Evolutionary conservation across 176 grass and related monocot species (phyloP).

Genomic region (Oryza glumipatula): DNA sequence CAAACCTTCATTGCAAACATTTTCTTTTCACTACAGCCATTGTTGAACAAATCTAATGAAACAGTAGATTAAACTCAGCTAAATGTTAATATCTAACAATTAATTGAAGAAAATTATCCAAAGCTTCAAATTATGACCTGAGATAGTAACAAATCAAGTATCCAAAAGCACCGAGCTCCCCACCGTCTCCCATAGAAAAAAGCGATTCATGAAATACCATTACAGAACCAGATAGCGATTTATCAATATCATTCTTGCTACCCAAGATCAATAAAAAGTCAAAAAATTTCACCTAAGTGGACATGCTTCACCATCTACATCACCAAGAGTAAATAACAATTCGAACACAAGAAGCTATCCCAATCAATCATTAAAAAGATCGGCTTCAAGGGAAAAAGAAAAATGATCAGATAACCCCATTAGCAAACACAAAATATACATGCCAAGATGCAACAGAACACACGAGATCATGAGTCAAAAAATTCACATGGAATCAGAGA

Average conservation of each 20-base stretch:
- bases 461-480: conserved; percentile 13
- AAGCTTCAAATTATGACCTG: conserved; percentile 1
- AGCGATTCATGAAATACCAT: conserved; percentile 15
- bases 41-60: not conserved
- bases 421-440: not conserved
- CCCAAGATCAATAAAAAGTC: not conserved
- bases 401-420: no score
- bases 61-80: not conserved
- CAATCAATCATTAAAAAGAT: conserved; percentile 13
- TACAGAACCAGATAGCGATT: not conserved
- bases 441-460: not conserved
- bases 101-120: not conserved
- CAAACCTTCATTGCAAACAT: not conserved
- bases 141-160: not conserved
- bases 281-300: not conserved
- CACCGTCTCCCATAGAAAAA: conserved; percentile 5
- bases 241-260: not conserved
- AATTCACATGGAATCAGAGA: not conserved
- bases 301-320: conserved; percentile 6
- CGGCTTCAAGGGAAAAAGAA: not conserved
- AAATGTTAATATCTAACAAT: not conserved
- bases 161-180: not conserved
- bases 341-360: not conserved
- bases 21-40: not conserved
- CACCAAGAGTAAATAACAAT: not conserved